A percentile compares a stretch with the other conserved stretches of the same genome.
These are phyloP conservation scores for Smallanthus sonchifolius DNA, from an alignment of 129 eudicot genomes.

Conservation along the genomic window DNA sequence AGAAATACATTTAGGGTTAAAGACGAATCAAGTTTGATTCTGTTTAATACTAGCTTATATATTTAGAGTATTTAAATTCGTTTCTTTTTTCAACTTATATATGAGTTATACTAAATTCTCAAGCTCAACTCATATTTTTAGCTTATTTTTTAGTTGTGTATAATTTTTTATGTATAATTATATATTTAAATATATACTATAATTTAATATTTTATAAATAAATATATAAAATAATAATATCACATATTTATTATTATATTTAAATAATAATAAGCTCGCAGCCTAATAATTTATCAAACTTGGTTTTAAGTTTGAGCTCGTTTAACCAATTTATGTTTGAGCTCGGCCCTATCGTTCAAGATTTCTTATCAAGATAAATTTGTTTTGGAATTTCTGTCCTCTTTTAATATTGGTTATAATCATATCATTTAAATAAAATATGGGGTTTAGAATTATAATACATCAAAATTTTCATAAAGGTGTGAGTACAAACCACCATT, in stretches of 20 bases:
- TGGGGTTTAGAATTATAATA: not conserved
- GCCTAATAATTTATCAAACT: not conserved
- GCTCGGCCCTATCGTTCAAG: not conserved
- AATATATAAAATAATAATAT: not conserved
- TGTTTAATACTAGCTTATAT: too few relatives aligned
- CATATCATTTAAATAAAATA: not conserved
- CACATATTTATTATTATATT: not conserved
- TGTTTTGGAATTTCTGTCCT: slow-evolving; percentile 1
- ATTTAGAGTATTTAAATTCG: too few relatives aligned
- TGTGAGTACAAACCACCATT: slow-evolving; percentile 2
- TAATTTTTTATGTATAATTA: too few relatives aligned
- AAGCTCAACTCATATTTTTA: too few relatives aligned
- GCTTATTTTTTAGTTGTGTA: too few relatives aligned
- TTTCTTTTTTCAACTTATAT: too few relatives aligned
- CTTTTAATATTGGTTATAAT: not conserved
- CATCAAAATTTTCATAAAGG: not conserved
- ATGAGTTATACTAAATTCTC: too few relatives aligned
- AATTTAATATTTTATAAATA: too few relatives aligned
- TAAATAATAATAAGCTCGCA: not conserved
- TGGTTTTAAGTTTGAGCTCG: not conserved
- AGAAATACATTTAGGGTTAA: not conserved
- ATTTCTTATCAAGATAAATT: not conserved
- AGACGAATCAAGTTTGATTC: not conserved
- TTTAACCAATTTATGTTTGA: not conserved
- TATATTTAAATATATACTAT: too few relatives aligned